A percentile compares a stretch with the other conserved stretches of the same genome.
phyloP scores from a whole-genome alignment of 2,329 filamentous ascomycete genomes.

The Aotearoamyces nothofagi region DNA sequence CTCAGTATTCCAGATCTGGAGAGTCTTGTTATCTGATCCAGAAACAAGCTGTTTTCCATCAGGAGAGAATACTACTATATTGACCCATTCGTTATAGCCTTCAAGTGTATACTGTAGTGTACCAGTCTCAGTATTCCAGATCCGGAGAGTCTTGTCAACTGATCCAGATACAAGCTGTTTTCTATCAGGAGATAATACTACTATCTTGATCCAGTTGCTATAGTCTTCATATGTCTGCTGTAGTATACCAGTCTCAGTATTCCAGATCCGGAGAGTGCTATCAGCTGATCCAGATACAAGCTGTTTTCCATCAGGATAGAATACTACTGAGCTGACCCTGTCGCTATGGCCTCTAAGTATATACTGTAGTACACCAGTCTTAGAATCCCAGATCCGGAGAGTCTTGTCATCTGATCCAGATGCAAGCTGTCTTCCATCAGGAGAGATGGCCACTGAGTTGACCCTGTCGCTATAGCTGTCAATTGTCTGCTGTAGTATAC shows the following conservation, averaged over 20 bases:
- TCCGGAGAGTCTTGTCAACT: neutral
- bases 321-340: constrained; percentile 2
- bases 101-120: neutral
- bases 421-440: constrained; percentile 6
- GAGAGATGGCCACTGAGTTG: constrained; percentile 5
- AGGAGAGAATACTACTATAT: constrained; percentile 1
- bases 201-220: neutral
- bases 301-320: constrained; percentile 3
- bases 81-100: constrained; percentile 1
- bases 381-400: constrained; percentile 10
- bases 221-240: constrained; percentile 6
- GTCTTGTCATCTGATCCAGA: constrained; percentile 9
- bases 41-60: constrained; percentile 3
- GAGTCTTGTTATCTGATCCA: neutral
- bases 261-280: constrained; percentile 5
- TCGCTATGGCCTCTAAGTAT: neutral
- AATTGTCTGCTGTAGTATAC: neutral
- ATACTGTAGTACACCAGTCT: neutral
- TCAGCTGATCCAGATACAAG: constrained; percentile 4
- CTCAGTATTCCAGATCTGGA: neutral
- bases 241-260: constrained; percentile 9
- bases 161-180: constrained; percentile 4
- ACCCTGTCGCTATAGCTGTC: constrained; percentile 3
- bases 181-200: constrained; percentile 7
- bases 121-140: neutral